Evolutionary conservation across 352 stramenopile species (phyloP), one percentile per base, ranked within the genome.

Genomic region (Phytophthora palmivora): DNA sequence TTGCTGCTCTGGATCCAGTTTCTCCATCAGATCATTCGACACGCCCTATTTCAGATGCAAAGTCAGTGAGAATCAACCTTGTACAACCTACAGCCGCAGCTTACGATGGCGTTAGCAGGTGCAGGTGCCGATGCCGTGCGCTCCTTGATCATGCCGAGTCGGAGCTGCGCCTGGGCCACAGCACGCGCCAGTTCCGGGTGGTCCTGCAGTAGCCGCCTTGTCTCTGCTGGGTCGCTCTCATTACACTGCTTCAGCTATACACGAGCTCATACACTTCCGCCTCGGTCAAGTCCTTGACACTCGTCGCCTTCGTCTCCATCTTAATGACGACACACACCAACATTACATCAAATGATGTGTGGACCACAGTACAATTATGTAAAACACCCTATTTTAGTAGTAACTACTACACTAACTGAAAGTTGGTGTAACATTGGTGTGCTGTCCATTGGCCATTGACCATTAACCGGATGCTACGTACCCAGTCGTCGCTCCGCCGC

Each of bases 191-290:
- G 82, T 61, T 94, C 82, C 21, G 83, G 78, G 37, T 94, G 79
- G 48, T 92, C 82, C 58, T 91, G 82, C 41, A 94, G 68, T 57
- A 94, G 62, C 2, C 79, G 68, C 11, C 82, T 67, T 49, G 76
- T 91, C 61, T 91, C 84, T 28, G 79, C 84, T 0, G 84, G 81
- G 11, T 85, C 83, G 57, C 79, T 89, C 67, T 94, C 82, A 69
- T 89, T 91, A 58, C 82, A 91, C 67, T 89, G 78, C 58, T 90
- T 89, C 41, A 94, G 67, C 61, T 91, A 64, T 86, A 88, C 53
- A 94, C 67, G 15, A 94, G 66, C 72, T 94, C 84, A 51, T 91
- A 92, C 30, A 92, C 67, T 60, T 91, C 82, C 6, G 68, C 65
- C 9, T 72, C 47, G 15, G 67, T 60, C 47, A 90, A 69, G 41